A percentile compares a stretch with the other conserved stretches of the same genome.
These are phyloP conservation scores for Colletotrichum theobromicola DNA, from an alignment of 2,329 filamentous ascomycete genomes.

Conservation along the genomic window DNA sequence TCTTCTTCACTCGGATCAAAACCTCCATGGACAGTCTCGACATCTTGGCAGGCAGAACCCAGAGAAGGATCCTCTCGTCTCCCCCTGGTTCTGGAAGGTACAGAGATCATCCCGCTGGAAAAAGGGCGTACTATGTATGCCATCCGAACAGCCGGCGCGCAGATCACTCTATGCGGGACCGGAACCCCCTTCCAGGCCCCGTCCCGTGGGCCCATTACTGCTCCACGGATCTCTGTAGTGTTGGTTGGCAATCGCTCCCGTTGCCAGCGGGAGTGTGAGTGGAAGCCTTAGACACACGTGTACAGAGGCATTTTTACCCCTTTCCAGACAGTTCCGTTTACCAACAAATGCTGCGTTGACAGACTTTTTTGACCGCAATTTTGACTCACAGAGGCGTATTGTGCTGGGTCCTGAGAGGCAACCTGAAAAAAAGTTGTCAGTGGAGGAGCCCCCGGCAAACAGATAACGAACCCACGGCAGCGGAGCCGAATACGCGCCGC, in stretches of 20 bases:
- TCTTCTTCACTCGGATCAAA: background rate
- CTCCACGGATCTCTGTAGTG: background rate
- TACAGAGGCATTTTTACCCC: background rate
- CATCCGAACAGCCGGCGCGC: slow-evolving; percentile 7
- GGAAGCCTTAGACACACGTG: background rate
- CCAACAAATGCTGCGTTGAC: background rate
- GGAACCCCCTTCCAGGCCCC: background rate
- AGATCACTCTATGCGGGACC: slow-evolving; percentile 16
- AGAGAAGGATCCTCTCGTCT: background rate
- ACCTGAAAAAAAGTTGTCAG: background rate
- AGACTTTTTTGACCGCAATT: background rate
- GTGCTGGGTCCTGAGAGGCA: background rate
- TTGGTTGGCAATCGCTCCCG: background rate
- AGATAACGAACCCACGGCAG: background rate
- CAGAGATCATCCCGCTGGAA: background rate
- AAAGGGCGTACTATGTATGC: background rate
- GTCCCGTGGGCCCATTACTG: background rate
- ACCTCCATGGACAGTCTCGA: background rate
- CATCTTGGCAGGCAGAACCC: background rate
- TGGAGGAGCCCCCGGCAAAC: background rate
- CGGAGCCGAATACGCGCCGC: background rate
- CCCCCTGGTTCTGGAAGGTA: background rate
- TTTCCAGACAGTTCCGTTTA: background rate
- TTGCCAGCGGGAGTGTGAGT: background rate
- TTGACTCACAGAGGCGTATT: background rate